Evolutionary conservation across 305 asterid species (phyloP), one percentile per base, ranked within the genome.

Genomic region (Lippia alba): DNA sequence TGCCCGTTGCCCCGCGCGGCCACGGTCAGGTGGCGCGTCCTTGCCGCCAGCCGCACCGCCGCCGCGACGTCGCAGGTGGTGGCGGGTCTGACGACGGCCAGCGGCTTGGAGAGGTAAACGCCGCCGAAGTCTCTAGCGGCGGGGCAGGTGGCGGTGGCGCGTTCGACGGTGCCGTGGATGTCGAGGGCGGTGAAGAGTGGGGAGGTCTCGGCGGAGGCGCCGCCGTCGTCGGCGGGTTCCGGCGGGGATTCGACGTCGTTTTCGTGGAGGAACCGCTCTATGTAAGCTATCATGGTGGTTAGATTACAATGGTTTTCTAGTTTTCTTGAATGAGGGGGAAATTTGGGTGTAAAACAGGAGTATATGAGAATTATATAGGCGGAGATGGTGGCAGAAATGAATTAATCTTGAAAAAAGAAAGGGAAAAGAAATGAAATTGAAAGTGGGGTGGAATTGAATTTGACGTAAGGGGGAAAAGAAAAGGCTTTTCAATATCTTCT

Each of bases 1-100:
- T 91, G 99, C 24, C 99, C 97, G 91, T 94, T 94, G 30, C 99
- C 99, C 67, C 93, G 86, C 53, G 99, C 97, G 4, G 99, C 93
- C 15, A 91, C 96, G 70, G 97, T 84, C 50, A 94, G 81, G 73
- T 79, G 61, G 12, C 80, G 88, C 12, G 87, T 78, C 18, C 85
- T 78, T 0, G 81, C 69, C 46, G 91, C 96, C 0, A 80, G 68
- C 49, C 78, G 72, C 2, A 94, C 50, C 3, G 85, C 89, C 73
- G 76, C 76, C 6, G 91, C 86, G 33, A 94, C 86, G 79, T 94
- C 99, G 24, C 70, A 90, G 64, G 70, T 69, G 61, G 50, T 78
- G 66, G 80, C 60, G 0, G 99, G 93, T 0, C 67, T 64, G 10
- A 94, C 39, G 56, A 94, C 88, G 41, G 97, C 96, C 3, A 87